Conservation (phyloP, 768 basidiomycete genomes). For the Mycena galericulata region DNA sequence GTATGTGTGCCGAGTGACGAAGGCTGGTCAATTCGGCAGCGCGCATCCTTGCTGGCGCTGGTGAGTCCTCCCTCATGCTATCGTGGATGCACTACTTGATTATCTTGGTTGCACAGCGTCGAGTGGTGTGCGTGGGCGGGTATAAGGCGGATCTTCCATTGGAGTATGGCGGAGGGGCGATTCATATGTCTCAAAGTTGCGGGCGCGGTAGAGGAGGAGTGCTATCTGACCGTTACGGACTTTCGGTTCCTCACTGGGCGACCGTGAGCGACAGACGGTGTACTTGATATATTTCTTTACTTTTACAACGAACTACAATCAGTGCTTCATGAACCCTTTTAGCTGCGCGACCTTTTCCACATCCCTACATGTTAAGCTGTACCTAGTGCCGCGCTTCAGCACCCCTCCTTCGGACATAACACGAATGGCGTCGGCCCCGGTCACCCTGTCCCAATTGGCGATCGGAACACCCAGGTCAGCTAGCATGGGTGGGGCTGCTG, state of each 20-base stretch:
- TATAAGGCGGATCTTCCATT: slow-evolving; percentile 67
- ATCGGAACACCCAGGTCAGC: slow-evolving; percentile 51
- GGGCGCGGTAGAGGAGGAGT: slow-evolving; percentile 45
- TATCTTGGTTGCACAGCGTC: slow-evolving; percentile 43
- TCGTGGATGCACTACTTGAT: slow-evolving; percentile 4
- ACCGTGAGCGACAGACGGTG: no score
- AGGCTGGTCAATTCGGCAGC: slow-evolving; percentile 59
- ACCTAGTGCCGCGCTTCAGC: slow-evolving; percentile 69
- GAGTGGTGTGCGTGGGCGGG: slow-evolving; percentile 71
- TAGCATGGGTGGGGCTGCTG: slow-evolving; percentile 41
- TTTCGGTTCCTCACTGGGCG: slow-evolving; percentile 5
- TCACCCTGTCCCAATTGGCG: slow-evolving; percentile 70
- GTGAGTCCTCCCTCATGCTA: slow-evolving; percentile 30
- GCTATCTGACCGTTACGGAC: slow-evolving; percentile 54
- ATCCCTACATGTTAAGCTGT: slow-evolving; percentile 90
- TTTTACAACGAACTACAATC: slow-evolving; percentile 25
- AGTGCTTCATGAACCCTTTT: slow-evolving; percentile 43
- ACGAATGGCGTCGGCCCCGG: slow-evolving; percentile 50
- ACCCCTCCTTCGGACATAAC: slow-evolving; percentile 61
- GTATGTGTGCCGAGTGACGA: slow-evolving; percentile 64
- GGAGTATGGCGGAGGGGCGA: slow-evolving; percentile 52
- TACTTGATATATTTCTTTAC: no score
- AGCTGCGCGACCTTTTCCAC: slow-evolving; percentile 70
- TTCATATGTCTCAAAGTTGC: slow-evolving; percentile 59
- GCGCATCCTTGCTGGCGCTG: slow-evolving; percentile 68